Percentiles rank a stretch among this genome's conserved stretches.
These are phyloP conservation scores for Gracilariopsis chorda DNA, from an alignment of 23 red algal species.

Conservation along the genomic window DNA sequence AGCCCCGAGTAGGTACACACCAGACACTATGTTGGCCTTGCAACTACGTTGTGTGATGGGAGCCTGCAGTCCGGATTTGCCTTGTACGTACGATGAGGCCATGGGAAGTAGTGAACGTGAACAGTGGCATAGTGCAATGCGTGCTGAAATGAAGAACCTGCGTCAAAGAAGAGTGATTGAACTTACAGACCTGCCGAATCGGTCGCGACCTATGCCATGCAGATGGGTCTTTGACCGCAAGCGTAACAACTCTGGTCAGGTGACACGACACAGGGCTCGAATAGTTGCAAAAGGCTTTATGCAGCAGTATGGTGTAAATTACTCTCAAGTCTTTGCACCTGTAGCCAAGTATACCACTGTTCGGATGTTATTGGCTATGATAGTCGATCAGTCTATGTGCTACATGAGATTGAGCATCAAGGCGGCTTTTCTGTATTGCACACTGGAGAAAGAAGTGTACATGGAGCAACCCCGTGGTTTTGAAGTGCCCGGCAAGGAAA, in stretches of 20 bases:
- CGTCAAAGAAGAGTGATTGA: not conserved
- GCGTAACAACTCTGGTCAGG: not conserved
- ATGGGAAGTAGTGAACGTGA: not conserved
- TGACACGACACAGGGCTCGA: not conserved
- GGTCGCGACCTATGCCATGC: not conserved
- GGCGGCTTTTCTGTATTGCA: constrained; percentile 14
- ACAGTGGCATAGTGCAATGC: constrained; percentile 14
- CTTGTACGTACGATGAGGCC: constrained; percentile 4
- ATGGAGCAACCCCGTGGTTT: constrained; percentile 37
- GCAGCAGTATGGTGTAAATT: constrained; percentile 18
- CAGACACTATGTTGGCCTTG: not conserved
- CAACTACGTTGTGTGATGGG: not conserved
- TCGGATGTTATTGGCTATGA: not conserved
- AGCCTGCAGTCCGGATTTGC: not conserved
- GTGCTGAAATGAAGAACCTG: not conserved
- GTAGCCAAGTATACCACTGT: constrained; percentile 38
- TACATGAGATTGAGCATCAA: constrained; percentile 16
- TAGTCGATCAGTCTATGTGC: not conserved
- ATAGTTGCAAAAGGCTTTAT: constrained; percentile 14
- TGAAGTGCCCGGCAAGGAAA: not conserved
- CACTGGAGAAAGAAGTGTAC: constrained; percentile 33
- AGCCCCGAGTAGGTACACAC: not conserved
- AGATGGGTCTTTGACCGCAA: constrained; percentile 15
- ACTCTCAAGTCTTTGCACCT: not conserved
- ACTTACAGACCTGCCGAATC: not conserved